Conservation (phyloP, 805 yeast species). For the Lipomyces kockii region DNA sequence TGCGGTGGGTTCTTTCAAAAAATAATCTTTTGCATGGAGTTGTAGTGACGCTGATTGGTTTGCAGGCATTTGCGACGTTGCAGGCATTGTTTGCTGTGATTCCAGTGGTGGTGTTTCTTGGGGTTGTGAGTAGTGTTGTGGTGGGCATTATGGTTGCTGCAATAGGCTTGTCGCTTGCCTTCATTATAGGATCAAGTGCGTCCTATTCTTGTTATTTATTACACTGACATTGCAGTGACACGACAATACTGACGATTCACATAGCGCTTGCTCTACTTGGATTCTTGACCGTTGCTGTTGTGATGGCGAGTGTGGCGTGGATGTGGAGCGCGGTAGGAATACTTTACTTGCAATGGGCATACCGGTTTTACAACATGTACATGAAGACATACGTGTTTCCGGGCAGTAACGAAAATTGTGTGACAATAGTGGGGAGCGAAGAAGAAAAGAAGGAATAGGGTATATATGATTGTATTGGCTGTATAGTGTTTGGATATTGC, state of each 20-base stretch:
- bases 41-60: neutral
- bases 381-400: neutral
- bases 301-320: constrained; percentile 20
- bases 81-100: constrained; percentile 24
- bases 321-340: constrained; percentile 17
- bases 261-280: constrained; percentile 10
- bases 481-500: neutral
- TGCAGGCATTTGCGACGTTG: constrained; percentile 21
- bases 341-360: constrained; percentile 2
- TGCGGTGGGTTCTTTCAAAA: constrained; percentile 14
- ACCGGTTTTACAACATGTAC: neutral
- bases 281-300: constrained; percentile 2
- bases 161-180: neutral
- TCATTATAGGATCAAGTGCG: neutral
- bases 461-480: neutral
- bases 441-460: neutral
- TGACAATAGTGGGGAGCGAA: neutral
- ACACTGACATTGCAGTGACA: constrained; percentile 3
- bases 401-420: neutral
- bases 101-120: constrained; percentile 12
- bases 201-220: neutral
- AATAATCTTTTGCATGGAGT: too few relatives aligned
- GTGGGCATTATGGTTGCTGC: neutral
- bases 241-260: neutral
- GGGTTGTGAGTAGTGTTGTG: constrained; percentile 1